A percentile compares a stretch with the other conserved stretches of the same genome.
These are phyloP conservation scores for Torulaspora quercuum DNA, from an alignment of 805 yeast species.

Conservation along the genomic window DNA sequence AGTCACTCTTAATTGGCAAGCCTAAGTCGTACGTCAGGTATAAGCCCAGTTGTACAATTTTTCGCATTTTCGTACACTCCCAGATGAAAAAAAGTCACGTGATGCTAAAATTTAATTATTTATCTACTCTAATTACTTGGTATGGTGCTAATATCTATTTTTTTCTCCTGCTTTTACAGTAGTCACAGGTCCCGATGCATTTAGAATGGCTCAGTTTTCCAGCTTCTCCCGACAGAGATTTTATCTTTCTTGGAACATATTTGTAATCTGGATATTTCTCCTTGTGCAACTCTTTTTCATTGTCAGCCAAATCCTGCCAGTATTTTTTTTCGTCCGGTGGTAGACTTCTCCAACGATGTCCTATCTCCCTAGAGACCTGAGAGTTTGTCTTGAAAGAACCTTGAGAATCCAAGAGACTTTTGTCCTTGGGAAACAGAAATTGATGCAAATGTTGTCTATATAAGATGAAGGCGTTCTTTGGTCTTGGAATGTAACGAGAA, in stretches of 20 bases:
- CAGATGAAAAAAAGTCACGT: too few relatives aligned
- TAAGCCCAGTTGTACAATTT: too few relatives aligned
- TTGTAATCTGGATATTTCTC: slow-evolving; percentile 85
- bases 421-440: slow-evolving; percentile 38
- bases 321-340: slow-evolving; percentile 58
- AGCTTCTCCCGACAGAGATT: slow-evolving; percentile 2
- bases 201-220: neutral
- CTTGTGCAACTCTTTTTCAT: slow-evolving; percentile 61
- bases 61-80: too few relatives aligned
- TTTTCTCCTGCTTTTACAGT: too few relatives aligned
- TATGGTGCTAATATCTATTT: too few relatives aligned
- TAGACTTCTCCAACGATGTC: slow-evolving; percentile 43
- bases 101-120: too few relatives aligned
- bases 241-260: slow-evolving; percentile 53
- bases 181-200: slow-evolving; percentile 6
- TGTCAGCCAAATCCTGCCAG: slow-evolving; percentile 68
- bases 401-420: slow-evolving; percentile 32
- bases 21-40: too few relatives aligned
- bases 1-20: too few relatives aligned
- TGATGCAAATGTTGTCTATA: slow-evolving; percentile 83
- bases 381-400: slow-evolving; percentile 35
- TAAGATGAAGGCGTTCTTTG: slow-evolving; percentile 80
- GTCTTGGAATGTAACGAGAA: slow-evolving; percentile 48
- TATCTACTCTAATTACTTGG: too few relatives aligned
- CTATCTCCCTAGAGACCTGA: slow-evolving; percentile 56